A percentile compares a stretch with the other conserved stretches of the same genome.
phyloP scores from a whole-genome alignment of 257 asterid genomes.

The Ophiorrhiza pumila region DNA sequence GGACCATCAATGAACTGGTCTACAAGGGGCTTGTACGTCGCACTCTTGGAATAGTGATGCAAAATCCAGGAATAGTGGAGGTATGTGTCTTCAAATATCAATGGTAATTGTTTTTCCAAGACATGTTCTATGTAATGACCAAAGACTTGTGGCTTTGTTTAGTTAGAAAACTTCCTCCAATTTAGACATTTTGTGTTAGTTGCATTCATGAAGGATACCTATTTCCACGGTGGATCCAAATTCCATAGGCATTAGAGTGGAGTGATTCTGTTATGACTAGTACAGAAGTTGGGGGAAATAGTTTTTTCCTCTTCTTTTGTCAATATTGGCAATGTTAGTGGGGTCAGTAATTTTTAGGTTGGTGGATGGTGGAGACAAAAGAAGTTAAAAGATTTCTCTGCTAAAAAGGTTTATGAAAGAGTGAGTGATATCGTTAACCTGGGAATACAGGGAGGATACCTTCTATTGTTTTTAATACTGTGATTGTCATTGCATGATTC shows the following conservation, averaged over 20 bases:
- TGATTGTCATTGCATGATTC: too few relatives aligned
- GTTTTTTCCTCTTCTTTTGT: neutral
- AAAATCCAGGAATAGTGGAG: slow-evolving; percentile 90
- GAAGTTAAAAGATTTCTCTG: neutral
- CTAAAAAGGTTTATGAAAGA: too few relatives aligned
- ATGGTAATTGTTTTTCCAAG: neutral
- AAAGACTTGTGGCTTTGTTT: neutral
- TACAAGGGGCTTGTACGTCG: slow-evolving; percentile 84
- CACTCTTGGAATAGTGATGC: slow-evolving; percentile 79
- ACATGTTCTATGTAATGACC: neutral
- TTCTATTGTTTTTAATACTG: neutral
- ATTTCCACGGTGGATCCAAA: neutral
- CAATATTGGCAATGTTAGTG: neutral
- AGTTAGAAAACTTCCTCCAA: neutral
- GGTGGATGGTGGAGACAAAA: neutral
- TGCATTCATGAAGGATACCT: neutral
- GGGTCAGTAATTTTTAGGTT: neutral
- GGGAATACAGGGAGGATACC: neutral
- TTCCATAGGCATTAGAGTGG: neutral
- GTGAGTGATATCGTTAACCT: too few relatives aligned
- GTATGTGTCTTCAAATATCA: slow-evolving; percentile 35
- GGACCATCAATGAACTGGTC: slow-evolving; percentile 65
- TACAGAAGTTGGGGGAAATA: neutral
- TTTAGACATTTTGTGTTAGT: neutral
- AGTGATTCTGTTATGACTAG: neutral